Base-by-base conservation (phyloP, 1,139 yeast species). In the Hanseniaspora gamundiae region DNA sequence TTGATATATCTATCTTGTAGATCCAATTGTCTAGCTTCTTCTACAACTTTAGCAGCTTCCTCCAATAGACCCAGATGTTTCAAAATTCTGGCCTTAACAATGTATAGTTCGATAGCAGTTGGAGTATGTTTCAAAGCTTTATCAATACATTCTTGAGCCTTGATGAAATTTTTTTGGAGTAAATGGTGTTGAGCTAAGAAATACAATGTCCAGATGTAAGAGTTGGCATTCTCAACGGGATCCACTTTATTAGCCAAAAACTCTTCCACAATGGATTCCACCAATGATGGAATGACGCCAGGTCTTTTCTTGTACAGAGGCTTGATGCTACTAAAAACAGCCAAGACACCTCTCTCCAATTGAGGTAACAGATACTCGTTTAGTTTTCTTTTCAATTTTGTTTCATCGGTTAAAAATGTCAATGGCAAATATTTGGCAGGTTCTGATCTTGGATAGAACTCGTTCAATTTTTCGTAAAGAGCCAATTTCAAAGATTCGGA, bases 1-100 rank as follows among this genome's bases (percentile, higher is more conserved):
- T 91, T 93, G 58, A 91, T 76, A 59, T 85, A 91, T 52, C 98
- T 71, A 62, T 91, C 99, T 61, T 86, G 95, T 48, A 83, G 70
- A 58, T 93, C 96, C 47, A 83, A 65, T 46, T 69, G 62, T 52
- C 96, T 74, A 2, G 94, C 96, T 45, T 70, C 71, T 49, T 80
- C 74, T 74, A 87, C 76, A 29, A 70, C 59, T 11, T 71, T 71
- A 14, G 83, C 75, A 4, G 97, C 97, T 28, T 69, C 71, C 1
- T 52, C 57, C 35, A 73, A 54, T 46, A 79, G 70, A 16, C 87
- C 87, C 42, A 70, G 63, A 53, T 84, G 91, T 60, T 87, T 87
- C 49, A 76, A 66, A 39, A 91, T 71, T 55, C 94, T 74, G 2
- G 95, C 96, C 57, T 85, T 84, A 50, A 81, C 66, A 51, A 87